These are phyloP conservation scores for Trichoderma oligosporum DNA, from an alignment of 2,329 filamentous ascomycete genomes.

Conservation along the genomic window DNA sequence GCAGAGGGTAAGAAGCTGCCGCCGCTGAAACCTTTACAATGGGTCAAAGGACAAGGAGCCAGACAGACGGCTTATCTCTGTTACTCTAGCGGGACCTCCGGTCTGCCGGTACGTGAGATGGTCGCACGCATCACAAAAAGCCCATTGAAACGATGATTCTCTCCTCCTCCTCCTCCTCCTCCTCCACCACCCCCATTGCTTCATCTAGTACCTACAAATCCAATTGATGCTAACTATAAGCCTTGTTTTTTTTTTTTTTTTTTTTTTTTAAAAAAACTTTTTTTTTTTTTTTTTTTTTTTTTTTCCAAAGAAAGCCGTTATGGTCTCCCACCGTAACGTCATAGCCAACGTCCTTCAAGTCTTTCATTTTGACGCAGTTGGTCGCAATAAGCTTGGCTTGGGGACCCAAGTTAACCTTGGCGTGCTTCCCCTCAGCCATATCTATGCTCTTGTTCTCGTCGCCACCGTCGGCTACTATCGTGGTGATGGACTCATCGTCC, in stretches of 20 bases:
- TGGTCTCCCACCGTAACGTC: slow-evolving; percentile 76
- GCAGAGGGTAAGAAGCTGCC: slow-evolving; percentile 54
- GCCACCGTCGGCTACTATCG: slow-evolving; percentile 62
- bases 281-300: too few species aligned
- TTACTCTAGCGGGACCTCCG: slow-evolving; percentile 77
- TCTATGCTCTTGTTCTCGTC: slow-evolving; percentile 72
- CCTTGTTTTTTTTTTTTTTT: too few species aligned
- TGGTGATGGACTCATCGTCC: slow-evolving; percentile 68
- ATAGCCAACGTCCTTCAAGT: slow-evolving; percentile 72
- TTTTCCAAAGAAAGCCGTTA: slow-evolving; percentile 66
- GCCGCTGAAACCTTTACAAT: slow-evolving; percentile 53
- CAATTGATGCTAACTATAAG: slow-evolving; percentile 14
- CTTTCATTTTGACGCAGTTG: slow-evolving; percentile 39
- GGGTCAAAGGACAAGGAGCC: slow-evolving; percentile 61
- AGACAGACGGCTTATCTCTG: slow-evolving; percentile 71
- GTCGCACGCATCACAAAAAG: too few species aligned
- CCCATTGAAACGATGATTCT: too few species aligned
- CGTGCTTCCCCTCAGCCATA: slow-evolving; percentile 76
- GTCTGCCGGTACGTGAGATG: slow-evolving; percentile 59
- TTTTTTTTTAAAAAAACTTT: too few species aligned
- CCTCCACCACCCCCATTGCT: too few species aligned
- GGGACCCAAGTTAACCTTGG: slow-evolving; percentile 54
- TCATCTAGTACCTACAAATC: background rate
- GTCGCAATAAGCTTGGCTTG: slow-evolving; percentile 37
- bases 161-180: too few species aligned